Evolutionary conservation across 441 rosid species (phyloP), one percentile per base, ranked within the genome.

Genomic region (Daphne laureola): DNA sequence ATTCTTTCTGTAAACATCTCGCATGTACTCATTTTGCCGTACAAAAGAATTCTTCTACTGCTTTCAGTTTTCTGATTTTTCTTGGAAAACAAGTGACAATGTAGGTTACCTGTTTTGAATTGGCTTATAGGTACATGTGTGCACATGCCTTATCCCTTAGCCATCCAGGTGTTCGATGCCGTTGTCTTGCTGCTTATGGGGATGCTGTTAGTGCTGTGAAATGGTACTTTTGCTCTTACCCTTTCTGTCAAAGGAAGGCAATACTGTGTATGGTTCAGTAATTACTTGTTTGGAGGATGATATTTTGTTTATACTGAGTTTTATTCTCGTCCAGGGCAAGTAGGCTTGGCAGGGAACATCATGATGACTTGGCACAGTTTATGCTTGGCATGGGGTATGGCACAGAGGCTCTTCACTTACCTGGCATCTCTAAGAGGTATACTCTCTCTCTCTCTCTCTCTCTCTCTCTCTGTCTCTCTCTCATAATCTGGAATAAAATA

Each of bases 321-420:
- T 42, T 53, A 35, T 59, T 54, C 41, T 55, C 66, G 49, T 61
- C 61, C 81, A 93, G 99, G 97, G 97, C 97, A 68, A 93, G 90
- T 78, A 81, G 99, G 69, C 99, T 93, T 66, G 99, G 91, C 41
- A 87, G 99, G 72, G 99, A 93, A 63, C 99, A 93, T 71, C 99
- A 93, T 64, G 99, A 93, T 72, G 99, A 93, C 74, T 79, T 93
- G 50, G 97, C 97, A 43, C 95, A 93, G 61, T 93, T 93, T 67
- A 77, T 93, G 95, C 76, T 90, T 68, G 99, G 96, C 54, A 93
- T 93, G 99, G 99, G 99, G 60, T 93, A 93, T 62, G 97, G 97
- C 21, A 93, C 84, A 48, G 99, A 93, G 79, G 99, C 99, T 55
- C 99, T 93, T 75, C 97, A 93, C 78, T 80, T 93, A 55, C 95